Base-by-base conservation (phyloP, 768 basidiomycete species). In the Boletus bicolor region DNA sequence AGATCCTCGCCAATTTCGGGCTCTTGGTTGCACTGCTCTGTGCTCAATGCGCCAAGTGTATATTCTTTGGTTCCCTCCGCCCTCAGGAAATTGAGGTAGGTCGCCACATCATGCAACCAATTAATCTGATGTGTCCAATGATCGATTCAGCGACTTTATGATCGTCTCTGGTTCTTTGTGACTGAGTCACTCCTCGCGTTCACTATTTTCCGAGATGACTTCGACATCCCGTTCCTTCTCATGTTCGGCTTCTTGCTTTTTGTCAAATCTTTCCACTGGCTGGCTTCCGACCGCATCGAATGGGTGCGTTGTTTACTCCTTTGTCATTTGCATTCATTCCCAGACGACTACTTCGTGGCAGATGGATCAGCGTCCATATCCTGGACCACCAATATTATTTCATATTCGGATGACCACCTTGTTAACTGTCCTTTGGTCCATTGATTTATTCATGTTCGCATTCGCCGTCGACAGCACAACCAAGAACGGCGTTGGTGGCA, bases 241-340 rank as follows among this genome's bases (percentile, higher is more conserved):
- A 93, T 96, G 87, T 98, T 98, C 68, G 88, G 89, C n/a, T 84
- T 93, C 65, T 76, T 99, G 11, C 82, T 98, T 15, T 96, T 97
- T 61, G 81, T 97, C 62, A 98, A 98, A 69, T 94, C 93, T 44
- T 98, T 98, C 73, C 97, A 99, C 69, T 99, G 97, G 97, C 81
- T 99, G 34, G 84, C 95, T 54, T 83, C 86, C 7, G 97, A 98
- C 72, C 84, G 97, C 47, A 90, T 99, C 50, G 97, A 99, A 82
- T 95, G 92, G 83, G 96, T 96, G 57, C 63, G 82, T 68, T 68
- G 53, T n/a, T 34, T 51, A 1, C 6, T 37, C 24, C 17, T 19
- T 47, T 21, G 19, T 21, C 17, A 53, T 32, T 24, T 11, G 19
- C 42, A 24, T 38, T 10, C 10, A 49, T 42, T 14, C 56, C 59